Base-by-base conservation (phyloP, 345 rosid genomes). In the Sisymbrium altissimum region DNA sequence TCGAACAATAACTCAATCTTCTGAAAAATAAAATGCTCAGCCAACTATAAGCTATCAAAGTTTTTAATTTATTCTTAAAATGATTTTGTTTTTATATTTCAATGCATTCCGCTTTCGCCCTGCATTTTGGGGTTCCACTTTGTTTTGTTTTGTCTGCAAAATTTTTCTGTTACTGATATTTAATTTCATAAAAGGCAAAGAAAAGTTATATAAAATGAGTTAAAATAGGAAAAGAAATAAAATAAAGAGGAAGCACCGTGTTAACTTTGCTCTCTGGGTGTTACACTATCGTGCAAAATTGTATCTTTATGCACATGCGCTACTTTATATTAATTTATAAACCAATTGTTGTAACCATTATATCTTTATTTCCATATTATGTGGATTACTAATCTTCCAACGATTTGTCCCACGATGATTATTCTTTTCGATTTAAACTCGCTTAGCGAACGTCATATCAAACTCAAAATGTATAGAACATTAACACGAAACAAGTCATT, bases 81-180 rank as follows among this genome's bases (percentile, higher is more conserved):
- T 9, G 25, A 13, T 18, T 56, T 21, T 9, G 13, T 15, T 36
- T 23, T 54, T 33, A 6, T 3, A 10, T 21, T 73, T 21, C 5
- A 27, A 70, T 6, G 60, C 66, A 45, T 62, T 76, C 44, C 18
- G 45, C 74, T 62, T 76, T 62, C 52, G 9, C 15, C 80, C 80
- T 70, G 80, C 59, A 76, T 70, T 76, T 70, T 76, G 75, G 80
- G 80, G 61, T 69, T 76, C 75, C 80, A 69, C 70, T 65, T 54
- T 18, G 70, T 68, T 62, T 44, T 68, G 74, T 76, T 76, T 76
- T 70, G 57, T 69, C 74, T 68, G 68, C 65, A 35, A 44, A 30
- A 35, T 36, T 35, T 43, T 69, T 49, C 29, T 50, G 62, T 49
- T 60, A 68, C 11, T 44, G 19, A 76, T 62, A 63, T 69, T 68